These are phyloP conservation scores for Blastobotrys malaysiensis DNA, from an alignment of 1,139 yeast genomes.

Conservation along the genomic window DNA sequence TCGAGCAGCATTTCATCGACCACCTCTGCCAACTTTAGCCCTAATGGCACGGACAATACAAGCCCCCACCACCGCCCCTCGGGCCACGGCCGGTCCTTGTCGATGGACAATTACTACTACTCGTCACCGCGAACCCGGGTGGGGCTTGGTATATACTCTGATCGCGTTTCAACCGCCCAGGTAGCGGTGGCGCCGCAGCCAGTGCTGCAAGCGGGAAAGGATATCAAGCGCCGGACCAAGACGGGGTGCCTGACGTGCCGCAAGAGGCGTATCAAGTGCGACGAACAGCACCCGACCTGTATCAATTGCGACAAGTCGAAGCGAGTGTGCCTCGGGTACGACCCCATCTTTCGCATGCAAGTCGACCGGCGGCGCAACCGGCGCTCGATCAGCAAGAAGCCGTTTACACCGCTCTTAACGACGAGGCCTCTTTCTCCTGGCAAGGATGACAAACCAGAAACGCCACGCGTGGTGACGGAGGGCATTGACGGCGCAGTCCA, in stretches of 20 bases:
- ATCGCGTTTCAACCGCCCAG: not conserved
- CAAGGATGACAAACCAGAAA: conserved; percentile 1
- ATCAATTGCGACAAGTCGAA: conserved; percentile 66
- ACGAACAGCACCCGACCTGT: conserved; percentile 69
- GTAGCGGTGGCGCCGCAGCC: conserved; percentile 11
- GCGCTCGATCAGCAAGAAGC: conserved; percentile 2
- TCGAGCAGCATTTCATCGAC: not conserved
- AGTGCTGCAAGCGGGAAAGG: conserved; percentile 21
- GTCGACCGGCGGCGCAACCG: conserved; percentile 19
- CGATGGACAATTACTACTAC: conserved; percentile 1
- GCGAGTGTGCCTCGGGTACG: conserved; percentile 67
- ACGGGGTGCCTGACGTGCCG: conserved; percentile 76
- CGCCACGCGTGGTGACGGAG: not conserved
- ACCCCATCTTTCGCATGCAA: conserved; percentile 28
- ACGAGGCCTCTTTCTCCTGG: not conserved
- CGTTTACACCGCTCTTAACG: conserved; percentile 1
- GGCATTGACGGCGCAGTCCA: not conserved
- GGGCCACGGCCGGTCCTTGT: not conserved
- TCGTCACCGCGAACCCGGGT: conserved; percentile 5
- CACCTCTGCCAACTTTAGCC: not conserved
- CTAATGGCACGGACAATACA: conserved; percentile 1
- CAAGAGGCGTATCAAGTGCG: conserved; percentile 62
- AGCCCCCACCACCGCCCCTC: conserved; percentile 3
- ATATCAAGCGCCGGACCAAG: conserved; percentile 46
- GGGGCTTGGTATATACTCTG: conserved; percentile 9